Evolutionary conservation across 495 filamentous ascomycete genomes (phyloP), one percentile per base, ranked within the genome.

Genomic region (Xylaria nigripes): DNA sequence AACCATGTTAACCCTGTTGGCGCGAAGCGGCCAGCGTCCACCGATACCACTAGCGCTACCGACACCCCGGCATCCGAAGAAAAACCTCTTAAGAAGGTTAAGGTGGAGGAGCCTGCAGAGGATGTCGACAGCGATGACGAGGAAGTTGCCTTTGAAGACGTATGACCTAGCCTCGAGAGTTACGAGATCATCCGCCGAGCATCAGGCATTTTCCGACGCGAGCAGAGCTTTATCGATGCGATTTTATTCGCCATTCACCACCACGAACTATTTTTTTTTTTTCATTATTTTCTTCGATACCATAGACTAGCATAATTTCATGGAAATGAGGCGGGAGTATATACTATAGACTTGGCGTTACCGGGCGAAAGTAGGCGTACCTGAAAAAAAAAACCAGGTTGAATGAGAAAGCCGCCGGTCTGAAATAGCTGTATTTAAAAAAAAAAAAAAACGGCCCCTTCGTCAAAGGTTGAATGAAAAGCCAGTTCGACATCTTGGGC

Each of bases 71-170:
- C 73, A 2, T 73, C 74, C 16, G 70, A 72, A 10, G 73, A 70
- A 13, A 65, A 66, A 24, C 72, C 73, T 2, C 58, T 70, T 5
- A 84, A 84, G 70, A 76, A 77, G 59, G 74, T 78, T 29, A 80
- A 77, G 64, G 64, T 81, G 24, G 76, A 81, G 41, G 72, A 75
- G 34, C 70, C 71, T 0, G 65, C 62, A n/a, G 56, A 57, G 42
- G 62, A 65, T 16, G 67, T 65, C n/a, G 70, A 74, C n/a, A 76
- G 76, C 10, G 78, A 81, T 45, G 77, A 76, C 0, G 71, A 85
- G 36, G 83, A 84, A 44, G 59, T 82, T 15, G 82, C 84, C 57
- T 86, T 86, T 59, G 84, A 85, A 60, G 82, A 86, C 64, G 83
- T 80, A 13, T 66, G 32, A 59, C 22, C 19, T 24, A 6, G 3